A percentile compares a stretch with the other conserved stretches of the same genome.
Evolutionary conservation across 441 rosid species (phyloP).

Genomic region (Croton laevigatus): DNA sequence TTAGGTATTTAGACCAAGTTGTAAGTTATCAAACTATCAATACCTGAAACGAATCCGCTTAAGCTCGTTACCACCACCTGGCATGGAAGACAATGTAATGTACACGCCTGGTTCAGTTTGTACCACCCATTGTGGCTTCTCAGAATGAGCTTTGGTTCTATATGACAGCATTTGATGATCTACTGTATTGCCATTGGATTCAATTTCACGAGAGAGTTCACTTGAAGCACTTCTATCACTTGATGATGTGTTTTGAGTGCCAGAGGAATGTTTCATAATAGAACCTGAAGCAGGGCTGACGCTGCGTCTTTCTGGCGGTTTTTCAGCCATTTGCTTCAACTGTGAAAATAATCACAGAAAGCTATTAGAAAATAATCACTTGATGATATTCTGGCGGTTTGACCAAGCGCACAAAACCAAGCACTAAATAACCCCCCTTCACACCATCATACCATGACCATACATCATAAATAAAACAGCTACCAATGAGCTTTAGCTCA

Average conservation of each 20-base stretch:
- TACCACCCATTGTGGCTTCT: conserved; percentile 51
- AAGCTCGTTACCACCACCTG: conserved; percentile 65
- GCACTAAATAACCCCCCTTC: not conserved
- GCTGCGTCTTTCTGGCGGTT: conserved; percentile 34
- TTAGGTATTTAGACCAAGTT: not conserved
- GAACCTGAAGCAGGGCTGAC: conserved; percentile 31
- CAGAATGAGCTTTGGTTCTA: conserved; percentile 42
- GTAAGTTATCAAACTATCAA: not conserved
- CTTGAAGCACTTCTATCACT: conserved; percentile 33
- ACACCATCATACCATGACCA: not conserved
- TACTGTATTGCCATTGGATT: conserved; percentile 30
- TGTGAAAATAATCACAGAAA: conserved; percentile 25
- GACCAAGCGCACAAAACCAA: not conserved
- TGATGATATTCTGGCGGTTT: not conserved
- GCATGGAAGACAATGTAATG: conserved; percentile 56
- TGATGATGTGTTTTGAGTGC: conserved; percentile 22
- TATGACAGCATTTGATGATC: conserved; percentile 31
- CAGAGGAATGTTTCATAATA: conserved; percentile 28
- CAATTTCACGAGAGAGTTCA: conserved; percentile 37
- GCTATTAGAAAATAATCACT: conserved; percentile 17
- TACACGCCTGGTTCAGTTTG: conserved; percentile 86
- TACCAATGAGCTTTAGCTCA: too few species aligned
- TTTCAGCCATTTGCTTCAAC: conserved; percentile 66
- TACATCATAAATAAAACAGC: not conserved
- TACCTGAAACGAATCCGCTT: conserved; percentile 92